Evolutionary conservation across 2,329 filamentous ascomycete genomes (phyloP), one percentile per base, ranked within the genome.

Genomic region (Ophiostoma quercus): DNA sequence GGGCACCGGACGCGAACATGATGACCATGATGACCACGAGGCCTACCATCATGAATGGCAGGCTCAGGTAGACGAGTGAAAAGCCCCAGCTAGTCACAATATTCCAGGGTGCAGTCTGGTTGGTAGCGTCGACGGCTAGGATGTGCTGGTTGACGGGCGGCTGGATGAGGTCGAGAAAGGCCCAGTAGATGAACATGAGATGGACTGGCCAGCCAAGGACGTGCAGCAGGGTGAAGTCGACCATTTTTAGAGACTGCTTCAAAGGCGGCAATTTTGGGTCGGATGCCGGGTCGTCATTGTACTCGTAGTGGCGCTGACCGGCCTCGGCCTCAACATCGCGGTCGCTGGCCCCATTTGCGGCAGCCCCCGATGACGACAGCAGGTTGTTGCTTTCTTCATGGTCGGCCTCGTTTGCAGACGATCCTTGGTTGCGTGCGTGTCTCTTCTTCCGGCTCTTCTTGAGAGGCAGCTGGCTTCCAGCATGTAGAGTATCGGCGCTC

Each of bases 131-230:
- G 32, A 71, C 67, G 14, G 60, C 62, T 6, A 72, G 63, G 4
- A 72, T 19, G 34, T 67, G 67, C 2, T 37, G 32, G 41, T 70
- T 70, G 54, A 69, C 16, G 7, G 11, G 1, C 12, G 67, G 67
- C 69, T 72, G 71, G 14, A 70, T n/a, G 43, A 72, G 71, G 37
- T 72, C 71, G 11, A 72, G 69, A 22, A 72, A 70, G 54, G 67
- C 65, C 71, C 71, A 72, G 69, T 69, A 69, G 25, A 70, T 2
- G 7, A 72, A 29, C 1, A 16, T 7, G 4, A 29, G 12, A 14
- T 72, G 69, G 1, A 32, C n/a, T 6, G 51, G 25, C 22, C 39
- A 41, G 39, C 66, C 66, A 1, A 70, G 1, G 7, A 37, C 22
- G 11, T 66, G 25, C 14, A 67, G n/a, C 9, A 41, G n/a, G 9